Conservation (phyloP, 345 rosid genomes). For the Brassica juncea region DNA sequence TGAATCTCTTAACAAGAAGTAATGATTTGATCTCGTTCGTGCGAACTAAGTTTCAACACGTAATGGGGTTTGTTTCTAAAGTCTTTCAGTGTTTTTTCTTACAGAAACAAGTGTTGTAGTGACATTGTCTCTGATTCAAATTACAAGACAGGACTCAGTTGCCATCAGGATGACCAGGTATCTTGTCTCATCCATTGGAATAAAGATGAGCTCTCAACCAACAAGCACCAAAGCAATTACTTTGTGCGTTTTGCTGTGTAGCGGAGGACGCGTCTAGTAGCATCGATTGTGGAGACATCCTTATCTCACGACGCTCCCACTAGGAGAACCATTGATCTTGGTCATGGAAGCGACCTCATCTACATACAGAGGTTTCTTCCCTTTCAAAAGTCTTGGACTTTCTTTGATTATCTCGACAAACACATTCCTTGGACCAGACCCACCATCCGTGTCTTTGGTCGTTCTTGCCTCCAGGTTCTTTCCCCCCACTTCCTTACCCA, state of each 20-base stretch:
- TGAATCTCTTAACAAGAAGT: conserved; percentile 59
- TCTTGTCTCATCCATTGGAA: conserved; percentile 1
- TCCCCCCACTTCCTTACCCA: background rate
- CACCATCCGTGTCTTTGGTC: conserved; percentile 68
- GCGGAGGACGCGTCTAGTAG: background rate
- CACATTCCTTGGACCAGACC: conserved; percentile 89
- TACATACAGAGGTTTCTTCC: conserved; percentile 60
- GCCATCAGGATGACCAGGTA: conserved; percentile 53
- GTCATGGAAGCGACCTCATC: conserved; percentile 65
- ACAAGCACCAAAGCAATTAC: background rate
- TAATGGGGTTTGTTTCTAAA: background rate
- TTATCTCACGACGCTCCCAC: background rate
- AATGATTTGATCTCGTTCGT: conserved; percentile 22
- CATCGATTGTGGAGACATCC: too few species aligned
- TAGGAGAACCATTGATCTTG: conserved; percentile 54
- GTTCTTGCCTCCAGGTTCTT: conserved; percentile 69
- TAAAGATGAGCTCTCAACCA: background rate
- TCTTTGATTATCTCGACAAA: conserved; percentile 69
- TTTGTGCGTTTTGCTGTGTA: conserved; percentile 15
- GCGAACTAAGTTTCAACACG: background rate
- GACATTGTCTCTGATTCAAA: conserved; percentile 35
- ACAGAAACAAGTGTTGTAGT: conserved; percentile 57
- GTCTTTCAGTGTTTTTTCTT: background rate
- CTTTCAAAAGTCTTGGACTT: conserved; percentile 57
- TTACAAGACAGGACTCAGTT: conserved; percentile 45